Conservation (phyloP, 2,329 filamentous ascomycete species). For the Juglanconis juglandina region DNA sequence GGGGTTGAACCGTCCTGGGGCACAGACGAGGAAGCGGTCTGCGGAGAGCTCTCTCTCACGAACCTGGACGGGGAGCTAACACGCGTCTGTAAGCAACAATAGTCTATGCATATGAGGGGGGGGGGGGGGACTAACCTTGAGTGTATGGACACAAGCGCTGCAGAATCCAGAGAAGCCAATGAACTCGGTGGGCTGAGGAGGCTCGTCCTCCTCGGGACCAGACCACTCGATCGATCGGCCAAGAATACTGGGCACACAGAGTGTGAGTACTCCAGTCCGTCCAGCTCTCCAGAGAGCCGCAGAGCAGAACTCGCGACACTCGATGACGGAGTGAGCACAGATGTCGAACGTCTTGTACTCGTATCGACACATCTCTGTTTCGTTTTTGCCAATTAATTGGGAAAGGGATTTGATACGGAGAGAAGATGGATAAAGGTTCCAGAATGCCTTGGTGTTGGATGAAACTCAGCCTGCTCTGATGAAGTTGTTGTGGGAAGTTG, state of each 20-base stretch:
- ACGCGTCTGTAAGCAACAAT: background rate
- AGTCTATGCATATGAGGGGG: background rate
- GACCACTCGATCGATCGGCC: conserved; percentile 1
- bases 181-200: background rate
- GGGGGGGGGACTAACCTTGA: conserved; percentile 7
- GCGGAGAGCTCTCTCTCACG: background rate
- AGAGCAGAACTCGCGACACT: conserved; percentile 6
- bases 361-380: conserved; percentile 15
- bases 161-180: conserved; percentile 13
- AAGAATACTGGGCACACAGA: conserved; percentile 12
- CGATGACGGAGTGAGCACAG: conserved; percentile 15
- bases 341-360: conserved; percentile 10
- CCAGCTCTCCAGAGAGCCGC: conserved; percentile 10
- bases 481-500: background rate
- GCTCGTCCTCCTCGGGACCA: conserved; percentile 9
- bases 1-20: background rate
- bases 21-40: background rate
- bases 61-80: conserved; percentile 1
- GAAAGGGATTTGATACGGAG: background rate
- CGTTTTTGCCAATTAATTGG: too few relatives aligned
- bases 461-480: background rate
- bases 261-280: conserved; percentile 1
- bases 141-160: conserved; percentile 2
- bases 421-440: background rate
- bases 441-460: background rate